Evolutionary conservation across 805 yeast genomes (phyloP).

Genomic region (Blastobotrys robertii): DNA sequence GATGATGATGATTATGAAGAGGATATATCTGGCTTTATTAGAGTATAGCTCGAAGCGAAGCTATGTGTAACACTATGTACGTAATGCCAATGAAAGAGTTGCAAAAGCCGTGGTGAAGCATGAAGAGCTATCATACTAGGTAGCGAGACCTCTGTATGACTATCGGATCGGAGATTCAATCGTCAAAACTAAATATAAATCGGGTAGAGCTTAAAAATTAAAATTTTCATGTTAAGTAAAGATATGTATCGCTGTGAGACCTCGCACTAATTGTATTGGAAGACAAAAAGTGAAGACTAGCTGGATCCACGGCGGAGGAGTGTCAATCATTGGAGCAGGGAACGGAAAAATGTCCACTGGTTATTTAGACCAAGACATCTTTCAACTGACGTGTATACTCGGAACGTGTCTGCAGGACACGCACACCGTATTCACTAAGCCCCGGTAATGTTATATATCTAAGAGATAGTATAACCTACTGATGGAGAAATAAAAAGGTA

Average conservation of each 20-base stretch:
- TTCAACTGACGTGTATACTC: slow-evolving; percentile 18
- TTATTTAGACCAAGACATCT: slow-evolving; percentile 19
- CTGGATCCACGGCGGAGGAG: slow-evolving; percentile 20
- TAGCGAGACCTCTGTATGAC: too few species aligned
- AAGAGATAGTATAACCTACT: slow-evolving; percentile 24
- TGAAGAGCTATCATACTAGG: too few species aligned
- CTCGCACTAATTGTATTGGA: slow-evolving; percentile 16
- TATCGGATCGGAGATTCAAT: too few species aligned
- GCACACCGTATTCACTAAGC: slow-evolving; percentile 13
- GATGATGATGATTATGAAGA: slow-evolving; percentile 13
- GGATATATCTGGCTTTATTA: slow-evolving; percentile 15
- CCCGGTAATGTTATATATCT: slow-evolving; percentile 19
- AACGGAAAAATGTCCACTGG: slow-evolving; percentile 28
- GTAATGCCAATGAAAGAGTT: slow-evolving; percentile 2
- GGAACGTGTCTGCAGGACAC: slow-evolving; percentile 15
- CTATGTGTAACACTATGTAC: slow-evolving; percentile 14
- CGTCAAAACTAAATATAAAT: slow-evolving; percentile 5
- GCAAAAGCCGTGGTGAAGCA: not conserved
- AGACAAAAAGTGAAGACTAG: slow-evolving; percentile 14
- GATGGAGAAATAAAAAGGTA: slow-evolving; percentile 14
- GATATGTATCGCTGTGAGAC: slow-evolving; percentile 25
- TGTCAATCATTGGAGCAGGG: slow-evolving; percentile 30
- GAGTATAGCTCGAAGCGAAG: slow-evolving; percentile 23
- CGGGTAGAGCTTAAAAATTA: slow-evolving; percentile 1
- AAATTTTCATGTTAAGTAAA: slow-evolving; percentile 2